Percentiles rank a stretch among this genome's conserved stretches.
These are phyloP conservation scores for Boletus sp. DNA, from an alignment of 1,284 basidiomycete genomes.

Conservation along the genomic window DNA sequence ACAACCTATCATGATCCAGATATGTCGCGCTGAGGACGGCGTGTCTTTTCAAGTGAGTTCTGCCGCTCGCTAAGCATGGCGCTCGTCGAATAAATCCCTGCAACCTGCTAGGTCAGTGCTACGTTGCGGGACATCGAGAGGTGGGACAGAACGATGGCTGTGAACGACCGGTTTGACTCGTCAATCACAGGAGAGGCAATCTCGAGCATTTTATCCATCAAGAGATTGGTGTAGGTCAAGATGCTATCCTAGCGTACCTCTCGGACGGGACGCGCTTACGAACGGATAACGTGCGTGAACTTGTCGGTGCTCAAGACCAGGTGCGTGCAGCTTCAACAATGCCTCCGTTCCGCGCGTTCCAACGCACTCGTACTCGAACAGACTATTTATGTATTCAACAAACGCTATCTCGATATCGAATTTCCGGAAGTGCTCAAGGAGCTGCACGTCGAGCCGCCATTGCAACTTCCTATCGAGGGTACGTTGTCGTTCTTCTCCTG, in stretches of 20 bases:
- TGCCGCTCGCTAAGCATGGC: not conserved
- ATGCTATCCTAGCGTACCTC: conserved; percentile 69
- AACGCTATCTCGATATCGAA: conserved; percentile 66
- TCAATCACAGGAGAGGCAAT: conserved; percentile 46
- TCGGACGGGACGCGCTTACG: conserved; percentile 69
- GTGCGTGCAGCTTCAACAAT: conserved; percentile 33
- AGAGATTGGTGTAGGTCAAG: conserved; percentile 61
- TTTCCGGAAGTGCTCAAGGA: conserved; percentile 57
- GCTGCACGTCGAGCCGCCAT: conserved; percentile 52
- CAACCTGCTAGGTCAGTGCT: conserved; percentile 51
- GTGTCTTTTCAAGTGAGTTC: conserved; percentile 46
- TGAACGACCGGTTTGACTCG: conserved; percentile 13
- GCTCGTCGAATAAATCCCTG: conserved; percentile 1
- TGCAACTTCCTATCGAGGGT: conserved; percentile 71
- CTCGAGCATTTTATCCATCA: conserved; percentile 64
- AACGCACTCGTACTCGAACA: conserved; percentile 27
- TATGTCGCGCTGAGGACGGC: conserved; percentile 74
- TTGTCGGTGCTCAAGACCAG: conserved; percentile 69
- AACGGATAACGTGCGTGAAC: conserved; percentile 64
- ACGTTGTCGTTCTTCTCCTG: not conserved
- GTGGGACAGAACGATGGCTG: conserved; percentile 36
- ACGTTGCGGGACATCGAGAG: conserved; percentile 70
- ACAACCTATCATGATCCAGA: conserved; percentile 52
- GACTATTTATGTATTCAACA: conserved; percentile 79
- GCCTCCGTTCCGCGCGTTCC: not conserved